Percentiles rank a stretch among this genome's conserved stretches.
These are phyloP conservation scores for Geotrichum restrictum DNA, from an alignment of 1,139 yeast genomes.

Conservation along the genomic window DNA sequence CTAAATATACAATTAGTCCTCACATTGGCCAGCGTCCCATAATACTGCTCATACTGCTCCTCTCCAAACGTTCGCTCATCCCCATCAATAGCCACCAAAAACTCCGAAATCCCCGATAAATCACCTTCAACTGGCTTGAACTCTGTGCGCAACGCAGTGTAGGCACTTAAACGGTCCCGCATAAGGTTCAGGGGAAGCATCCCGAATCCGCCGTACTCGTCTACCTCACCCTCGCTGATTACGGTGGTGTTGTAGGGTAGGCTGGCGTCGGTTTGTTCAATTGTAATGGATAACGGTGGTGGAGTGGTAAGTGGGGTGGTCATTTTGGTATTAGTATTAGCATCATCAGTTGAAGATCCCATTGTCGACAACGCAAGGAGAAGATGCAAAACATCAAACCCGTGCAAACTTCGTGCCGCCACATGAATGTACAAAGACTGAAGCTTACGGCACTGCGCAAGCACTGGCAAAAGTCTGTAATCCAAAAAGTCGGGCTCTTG, in stretches of 20 bases:
- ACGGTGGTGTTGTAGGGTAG: conserved; percentile 5
- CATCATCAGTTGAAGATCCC: background rate
- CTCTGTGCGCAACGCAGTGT: conserved; percentile 2
- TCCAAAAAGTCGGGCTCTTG: conserved; percentile 7
- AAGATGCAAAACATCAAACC: conserved; percentile 7
- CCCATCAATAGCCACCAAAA: background rate
- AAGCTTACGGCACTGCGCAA: conserved; percentile 2
- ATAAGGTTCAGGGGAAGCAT: conserved; percentile 10
- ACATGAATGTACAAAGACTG: conserved; percentile 4
- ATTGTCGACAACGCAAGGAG: too few relatives aligned
- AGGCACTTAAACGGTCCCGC: conserved; percentile 1
- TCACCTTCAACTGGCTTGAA: conserved; percentile 4
- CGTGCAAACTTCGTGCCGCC: background rate
- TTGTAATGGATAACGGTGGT: background rate
- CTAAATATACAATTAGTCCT: conserved; percentile 8
- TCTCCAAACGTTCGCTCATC: background rate
- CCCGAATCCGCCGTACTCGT: conserved; percentile 11
- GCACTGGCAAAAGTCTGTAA: conserved; percentile 2
- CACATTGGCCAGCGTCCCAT: background rate
- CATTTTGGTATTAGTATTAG: background rate
- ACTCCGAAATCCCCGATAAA: background rate
- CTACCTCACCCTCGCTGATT: conserved; percentile 12
- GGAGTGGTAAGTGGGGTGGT: background rate
- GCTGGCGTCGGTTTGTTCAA: conserved; percentile 9
- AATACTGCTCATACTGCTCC: background rate